Evolutionary conservation across 192 early-diverging fungal species (phyloP).

Genomic region (Entomortierella parvispora): DNA sequence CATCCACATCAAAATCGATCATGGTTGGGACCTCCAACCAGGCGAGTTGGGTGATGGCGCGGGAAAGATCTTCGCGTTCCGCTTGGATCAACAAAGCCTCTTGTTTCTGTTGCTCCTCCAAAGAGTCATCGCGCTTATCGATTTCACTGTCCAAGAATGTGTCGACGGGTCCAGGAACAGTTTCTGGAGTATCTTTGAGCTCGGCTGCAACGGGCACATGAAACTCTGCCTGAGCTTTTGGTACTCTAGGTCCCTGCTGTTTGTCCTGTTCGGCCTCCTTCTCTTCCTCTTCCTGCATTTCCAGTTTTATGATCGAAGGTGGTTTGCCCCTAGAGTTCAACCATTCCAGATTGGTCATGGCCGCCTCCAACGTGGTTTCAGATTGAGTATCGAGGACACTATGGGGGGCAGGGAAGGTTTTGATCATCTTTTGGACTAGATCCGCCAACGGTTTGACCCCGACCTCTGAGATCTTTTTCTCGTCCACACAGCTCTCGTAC

Average conservation of each 20-base stretch:
- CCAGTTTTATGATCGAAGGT: background rate
- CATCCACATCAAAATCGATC: slow-evolving; percentile 58
- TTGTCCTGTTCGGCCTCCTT: background rate
- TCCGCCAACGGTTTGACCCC: slow-evolving; percentile 54
- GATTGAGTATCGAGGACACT: slow-evolving; percentile 16
- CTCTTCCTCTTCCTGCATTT: background rate
- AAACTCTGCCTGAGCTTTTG: background rate
- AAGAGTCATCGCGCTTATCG: background rate
- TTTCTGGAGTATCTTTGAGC: background rate
- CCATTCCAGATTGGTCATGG: background rate
- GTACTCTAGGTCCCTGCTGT: no score
- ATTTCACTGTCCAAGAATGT: background rate
- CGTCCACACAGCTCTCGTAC: slow-evolving; percentile 67
- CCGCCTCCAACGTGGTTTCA: background rate
- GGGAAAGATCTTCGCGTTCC: slow-evolving; percentile 40
- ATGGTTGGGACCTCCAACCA: slow-evolving; percentile 52
- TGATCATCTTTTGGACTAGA: slow-evolving; percentile 43
- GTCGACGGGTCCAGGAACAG: background rate
- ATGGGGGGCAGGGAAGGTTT: slow-evolving; percentile 35
- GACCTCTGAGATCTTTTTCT: slow-evolving; percentile 42
- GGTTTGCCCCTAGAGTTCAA: slow-evolving; percentile 3
- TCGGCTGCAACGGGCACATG: background rate
- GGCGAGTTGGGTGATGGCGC: slow-evolving; percentile 32
- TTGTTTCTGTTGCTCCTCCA: no score
- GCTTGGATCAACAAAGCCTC: slow-evolving; percentile 1